phyloP scores from a whole-genome alignment of 768 basidiomycete genomes.

The Agrocybe pediades region DNA sequence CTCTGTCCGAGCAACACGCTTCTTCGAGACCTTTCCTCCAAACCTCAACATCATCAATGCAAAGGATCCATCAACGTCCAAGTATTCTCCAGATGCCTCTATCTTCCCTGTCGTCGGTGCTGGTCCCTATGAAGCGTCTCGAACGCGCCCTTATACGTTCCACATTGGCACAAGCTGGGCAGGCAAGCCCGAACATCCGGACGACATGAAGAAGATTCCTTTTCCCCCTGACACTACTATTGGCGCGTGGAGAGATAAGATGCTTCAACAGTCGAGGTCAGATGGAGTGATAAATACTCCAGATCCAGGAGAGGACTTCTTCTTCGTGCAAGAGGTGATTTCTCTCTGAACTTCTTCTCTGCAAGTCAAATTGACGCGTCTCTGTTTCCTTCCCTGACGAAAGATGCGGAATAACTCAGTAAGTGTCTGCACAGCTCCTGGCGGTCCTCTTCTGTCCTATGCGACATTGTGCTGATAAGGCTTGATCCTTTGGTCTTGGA shows the following conservation, averaged over 20 bases:
- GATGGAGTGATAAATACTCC: conserved; percentile 18
- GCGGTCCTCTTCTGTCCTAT: conserved; percentile 15
- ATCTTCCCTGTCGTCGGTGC: neutral
- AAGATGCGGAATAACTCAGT: conserved; percentile 84
- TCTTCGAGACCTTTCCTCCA: conserved; percentile 1
- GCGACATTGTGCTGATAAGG: neutral
- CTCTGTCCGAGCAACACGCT: neutral
- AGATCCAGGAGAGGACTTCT: conserved; percentile 51
- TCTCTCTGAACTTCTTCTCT: neutral
- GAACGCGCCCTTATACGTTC: conserved; percentile 59
- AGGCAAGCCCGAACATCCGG: conserved; percentile 58
- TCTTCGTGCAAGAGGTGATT: conserved; percentile 64
- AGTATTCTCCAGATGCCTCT: neutral
- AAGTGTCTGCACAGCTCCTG: conserved; percentile 36
- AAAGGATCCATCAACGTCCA: neutral
- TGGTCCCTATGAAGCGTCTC: neutral
- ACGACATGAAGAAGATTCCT: conserved; percentile 37
- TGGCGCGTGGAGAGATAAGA: conserved; percentile 70
- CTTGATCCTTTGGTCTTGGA: conserved; percentile 37
- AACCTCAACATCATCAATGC: neutral
- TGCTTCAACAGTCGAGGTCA: conserved; percentile 48
- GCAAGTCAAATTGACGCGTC: conserved; percentile 9
- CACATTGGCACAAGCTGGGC: conserved; percentile 80
- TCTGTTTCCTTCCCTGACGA: neutral
- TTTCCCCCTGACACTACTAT: conserved; percentile 62